phyloP scores from a whole-genome alignment of 805 yeast species.

The Saccharomyces jurei region DNA sequence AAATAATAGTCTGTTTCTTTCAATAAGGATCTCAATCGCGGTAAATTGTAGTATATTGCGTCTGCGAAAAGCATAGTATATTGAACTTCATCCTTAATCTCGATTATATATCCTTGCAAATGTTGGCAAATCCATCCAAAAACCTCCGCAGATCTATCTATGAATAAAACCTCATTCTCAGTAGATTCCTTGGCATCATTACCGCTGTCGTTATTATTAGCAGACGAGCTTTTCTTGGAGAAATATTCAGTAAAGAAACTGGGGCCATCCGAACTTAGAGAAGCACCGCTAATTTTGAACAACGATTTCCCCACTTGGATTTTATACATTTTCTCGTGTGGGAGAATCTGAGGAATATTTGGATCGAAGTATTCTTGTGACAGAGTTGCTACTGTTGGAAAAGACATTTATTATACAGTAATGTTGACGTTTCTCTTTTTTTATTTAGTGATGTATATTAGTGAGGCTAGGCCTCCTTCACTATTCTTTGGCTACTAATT shows the following conservation, averaged over 20 bases:
- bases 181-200: background rate
- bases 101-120: conserved; percentile 71
- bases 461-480: background rate
- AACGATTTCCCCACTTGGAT: conserved; percentile 60
- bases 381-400: conserved; percentile 1
- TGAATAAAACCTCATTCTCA: conserved; percentile 39
- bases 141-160: conserved; percentile 67
- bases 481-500: background rate
- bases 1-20: conserved; percentile 46
- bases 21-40: conserved; percentile 43
- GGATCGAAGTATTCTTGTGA: conserved; percentile 13
- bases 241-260: conserved; percentile 79
- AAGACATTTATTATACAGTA: background rate
- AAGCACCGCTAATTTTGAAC: conserved; percentile 64
- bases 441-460: background rate
- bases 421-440: no score
- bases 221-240: conserved; percentile 8
- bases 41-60: conserved; percentile 61
- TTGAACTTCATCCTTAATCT: conserved; percentile 50
- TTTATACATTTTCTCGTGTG: conserved; percentile 60
- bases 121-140: conserved; percentile 63
- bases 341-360: conserved; percentile 34
- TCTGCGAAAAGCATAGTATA: conserved; percentile 60
- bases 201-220: background rate
- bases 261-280: conserved; percentile 79